Conservation (phyloP, 345 rosid species). For the Hevea brasiliensis region DNA sequence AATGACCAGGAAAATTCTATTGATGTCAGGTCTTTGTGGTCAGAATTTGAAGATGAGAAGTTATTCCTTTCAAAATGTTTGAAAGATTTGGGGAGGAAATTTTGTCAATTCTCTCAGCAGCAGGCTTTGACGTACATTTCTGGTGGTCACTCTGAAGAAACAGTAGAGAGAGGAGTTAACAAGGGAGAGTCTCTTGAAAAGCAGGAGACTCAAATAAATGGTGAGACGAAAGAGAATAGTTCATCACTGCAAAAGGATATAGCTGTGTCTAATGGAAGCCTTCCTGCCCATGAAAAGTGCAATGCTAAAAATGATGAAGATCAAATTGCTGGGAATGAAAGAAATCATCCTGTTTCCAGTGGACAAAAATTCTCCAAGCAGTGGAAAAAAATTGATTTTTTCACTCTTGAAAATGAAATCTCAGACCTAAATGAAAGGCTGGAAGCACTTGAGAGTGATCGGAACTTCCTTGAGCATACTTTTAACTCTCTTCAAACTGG, state of each 20-base stretch:
- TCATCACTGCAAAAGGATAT: too few species aligned
- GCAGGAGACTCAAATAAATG: constrained; percentile 12
- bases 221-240: constrained; percentile 11
- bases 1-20: constrained; percentile 27
- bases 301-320: constrained; percentile 11
- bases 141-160: constrained; percentile 24
- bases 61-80: constrained; percentile 31
- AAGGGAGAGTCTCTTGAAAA: constrained; percentile 19
- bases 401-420: constrained; percentile 42
- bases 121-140: constrained; percentile 24
- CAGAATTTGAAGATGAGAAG: constrained; percentile 43
- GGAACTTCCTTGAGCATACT: constrained; percentile 39
- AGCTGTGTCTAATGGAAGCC: constrained; percentile 13
- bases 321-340: neutral
- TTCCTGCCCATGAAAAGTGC: constrained; percentile 9
- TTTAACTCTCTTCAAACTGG: constrained; percentile 45
- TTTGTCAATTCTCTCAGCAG: constrained; percentile 27
- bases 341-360: neutral
- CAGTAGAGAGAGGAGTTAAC: constrained; percentile 19
- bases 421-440: constrained; percentile 47
- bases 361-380: constrained; percentile 10
- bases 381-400: constrained; percentile 24
- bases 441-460: constrained; percentile 52
- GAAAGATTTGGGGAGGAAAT: constrained; percentile 43
- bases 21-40: constrained; percentile 17